Percentiles rank a stretch among this genome's conserved stretches.
Conservation (phyloP, 805 yeast species). For the Monosporozyma solicola region DNA sequence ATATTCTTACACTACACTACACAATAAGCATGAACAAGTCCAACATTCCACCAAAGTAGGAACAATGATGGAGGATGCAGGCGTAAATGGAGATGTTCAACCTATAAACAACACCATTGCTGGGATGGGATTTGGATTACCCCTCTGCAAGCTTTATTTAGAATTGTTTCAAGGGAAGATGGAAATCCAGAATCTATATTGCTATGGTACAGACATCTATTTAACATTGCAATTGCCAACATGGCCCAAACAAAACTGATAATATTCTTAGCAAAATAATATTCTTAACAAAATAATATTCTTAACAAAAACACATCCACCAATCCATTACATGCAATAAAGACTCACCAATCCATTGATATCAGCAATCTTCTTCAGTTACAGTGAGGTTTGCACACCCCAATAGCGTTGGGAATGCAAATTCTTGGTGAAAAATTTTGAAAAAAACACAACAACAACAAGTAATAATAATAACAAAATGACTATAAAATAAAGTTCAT, state of each 20-base stretch:
- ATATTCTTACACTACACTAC: slow-evolving; percentile 56
- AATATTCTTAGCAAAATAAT: too few species aligned
- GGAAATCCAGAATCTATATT: slow-evolving; percentile 60
- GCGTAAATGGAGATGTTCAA: slow-evolving; percentile 23
- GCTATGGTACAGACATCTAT: slow-evolving; percentile 75
- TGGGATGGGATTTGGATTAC: slow-evolving; percentile 95
- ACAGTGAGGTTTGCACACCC: too few species aligned
- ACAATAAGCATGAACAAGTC: not conserved
- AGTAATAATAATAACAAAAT: too few species aligned
- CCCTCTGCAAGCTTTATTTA: slow-evolving; percentile 67
- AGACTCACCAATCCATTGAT: too few species aligned
- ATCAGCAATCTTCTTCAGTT: too few species aligned
- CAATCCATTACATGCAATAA: too few species aligned
- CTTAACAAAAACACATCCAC: too few species aligned
- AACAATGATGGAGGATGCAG: not conserved
- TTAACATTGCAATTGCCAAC: slow-evolving; percentile 31
- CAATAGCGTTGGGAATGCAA: too few species aligned
- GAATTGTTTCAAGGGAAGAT: slow-evolving; percentile 65
- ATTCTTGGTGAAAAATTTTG: too few species aligned
- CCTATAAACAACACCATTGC: slow-evolving; percentile 67
- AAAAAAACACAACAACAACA: too few species aligned
- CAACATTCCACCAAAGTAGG: slow-evolving; percentile 11
- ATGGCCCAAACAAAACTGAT: not conserved
- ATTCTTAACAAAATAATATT: too few species aligned
- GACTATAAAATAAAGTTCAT: too few species aligned